These are phyloP conservation scores for Asterella californica DNA, from an alignment of 225 moss, liverwort and hornwort species.

Conservation along the genomic window DNA sequence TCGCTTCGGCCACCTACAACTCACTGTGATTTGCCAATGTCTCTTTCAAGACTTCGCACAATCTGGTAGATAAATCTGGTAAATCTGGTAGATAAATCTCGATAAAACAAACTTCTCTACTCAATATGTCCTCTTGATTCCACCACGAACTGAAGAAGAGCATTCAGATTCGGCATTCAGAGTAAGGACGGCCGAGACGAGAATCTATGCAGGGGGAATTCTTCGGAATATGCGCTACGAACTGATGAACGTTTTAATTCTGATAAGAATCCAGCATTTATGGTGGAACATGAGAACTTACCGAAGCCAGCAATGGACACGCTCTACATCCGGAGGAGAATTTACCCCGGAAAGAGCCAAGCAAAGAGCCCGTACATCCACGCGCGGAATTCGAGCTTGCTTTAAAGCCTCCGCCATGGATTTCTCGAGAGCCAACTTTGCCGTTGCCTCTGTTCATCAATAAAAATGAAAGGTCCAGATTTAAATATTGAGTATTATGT, in stretches of 20 bases:
- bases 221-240: neutral
- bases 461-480: neutral
- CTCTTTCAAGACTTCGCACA: too few species aligned
- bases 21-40: too few species aligned
- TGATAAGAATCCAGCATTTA: neutral
- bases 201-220: neutral
- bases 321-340: constrained; percentile 61
- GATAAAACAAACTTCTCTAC: neutral
- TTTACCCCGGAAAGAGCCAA: constrained; percentile 87
- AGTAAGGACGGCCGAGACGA: neutral
- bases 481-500: neutral
- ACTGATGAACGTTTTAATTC: neutral
- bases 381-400: constrained; percentile 55
- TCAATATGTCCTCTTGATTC: neutral
- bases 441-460: constrained; percentile 52
- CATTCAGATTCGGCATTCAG: neutral
- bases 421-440: constrained; percentile 67
- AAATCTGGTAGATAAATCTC: neutral
- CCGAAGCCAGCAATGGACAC: constrained; percentile 75
- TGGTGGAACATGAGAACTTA: constrained; percentile 23
- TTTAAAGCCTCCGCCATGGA: constrained; percentile 76
- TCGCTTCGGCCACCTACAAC: neutral
- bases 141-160: neutral
- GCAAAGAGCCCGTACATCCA: constrained; percentile 66
- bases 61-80: too few species aligned